Percentiles rank a stretch among this genome's conserved stretches.
phyloP scores from a whole-genome alignment of 176 grass and related monocot genomes.

The Puya raimondii region DNA sequence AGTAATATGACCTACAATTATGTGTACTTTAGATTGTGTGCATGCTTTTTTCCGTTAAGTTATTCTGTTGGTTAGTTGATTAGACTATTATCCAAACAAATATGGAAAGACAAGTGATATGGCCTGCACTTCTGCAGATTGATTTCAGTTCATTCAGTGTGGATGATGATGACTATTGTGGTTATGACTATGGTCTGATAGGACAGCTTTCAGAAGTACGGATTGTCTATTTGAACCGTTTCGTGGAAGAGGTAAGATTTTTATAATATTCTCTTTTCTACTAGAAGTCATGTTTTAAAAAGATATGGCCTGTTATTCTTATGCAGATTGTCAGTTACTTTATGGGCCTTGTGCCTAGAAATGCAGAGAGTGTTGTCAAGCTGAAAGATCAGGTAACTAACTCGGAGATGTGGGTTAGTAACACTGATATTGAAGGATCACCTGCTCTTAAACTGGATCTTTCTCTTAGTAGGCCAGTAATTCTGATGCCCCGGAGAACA shows the following conservation, averaged over 20 bases:
- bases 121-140: constrained; percentile 39
- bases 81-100: not conserved
- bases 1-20: no score
- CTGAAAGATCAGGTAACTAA: constrained; percentile 76
- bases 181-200: constrained; percentile 85
- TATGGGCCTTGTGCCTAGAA: constrained; percentile 84
- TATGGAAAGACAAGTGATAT: not conserved
- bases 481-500: constrained; percentile 81
- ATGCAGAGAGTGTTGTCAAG: constrained; percentile 58
- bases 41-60: not conserved
- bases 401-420: constrained; percentile 90
- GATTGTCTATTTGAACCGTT: constrained; percentile 98
- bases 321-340: constrained; percentile 78
- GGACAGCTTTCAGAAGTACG: constrained; percentile 95
- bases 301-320: not conserved
- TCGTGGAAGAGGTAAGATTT: constrained; percentile 82
- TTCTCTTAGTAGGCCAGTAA: constrained; percentile 90
- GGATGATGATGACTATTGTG: constrained; percentile 78
- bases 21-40: not conserved
- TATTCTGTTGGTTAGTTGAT: not conserved
- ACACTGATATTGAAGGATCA: constrained; percentile 83
- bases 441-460: constrained; percentile 86
- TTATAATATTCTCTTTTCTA: constrained; percentile 19
- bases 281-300: not conserved
- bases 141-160: constrained; percentile 81